Conservation (phyloP, 1,284 basidiomycete species). For the Cerrena zonata region DNA sequence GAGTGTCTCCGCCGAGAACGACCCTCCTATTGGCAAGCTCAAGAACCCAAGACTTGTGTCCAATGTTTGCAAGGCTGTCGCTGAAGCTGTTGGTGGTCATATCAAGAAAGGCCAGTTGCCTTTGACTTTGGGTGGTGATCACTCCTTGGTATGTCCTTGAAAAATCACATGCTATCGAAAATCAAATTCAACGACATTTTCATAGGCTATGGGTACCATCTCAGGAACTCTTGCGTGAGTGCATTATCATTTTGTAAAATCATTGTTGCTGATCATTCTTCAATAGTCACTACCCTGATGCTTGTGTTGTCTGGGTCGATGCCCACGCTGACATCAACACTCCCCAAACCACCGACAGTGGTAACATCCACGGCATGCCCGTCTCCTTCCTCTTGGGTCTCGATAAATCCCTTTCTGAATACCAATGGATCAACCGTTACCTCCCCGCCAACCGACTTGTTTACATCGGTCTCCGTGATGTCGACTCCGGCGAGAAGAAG, state of each 20-base stretch:
- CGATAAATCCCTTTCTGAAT: slow-evolving; percentile 49
- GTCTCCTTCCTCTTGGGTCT: slow-evolving; percentile 89
- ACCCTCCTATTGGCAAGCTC: slow-evolving; percentile 81
- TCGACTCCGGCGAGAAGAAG: slow-evolving; percentile 85
- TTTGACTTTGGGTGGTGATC: slow-evolving; percentile 93
- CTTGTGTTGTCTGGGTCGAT: slow-evolving; percentile 90
- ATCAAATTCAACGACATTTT: neutral
- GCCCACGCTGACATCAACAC: slow-evolving; percentile 96
- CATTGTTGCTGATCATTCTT: neutral
- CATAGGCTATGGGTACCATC: slow-evolving; percentile 86
- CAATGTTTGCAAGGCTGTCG: slow-evolving; percentile 76
- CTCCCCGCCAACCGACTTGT: slow-evolving; percentile 74
- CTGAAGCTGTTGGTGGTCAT: slow-evolving; percentile 71
- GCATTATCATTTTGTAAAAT: neutral
- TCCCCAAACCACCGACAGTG: slow-evolving; percentile 76
- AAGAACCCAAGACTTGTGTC: slow-evolving; percentile 86
- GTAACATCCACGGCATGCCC: slow-evolving; percentile 97
- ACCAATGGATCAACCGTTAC: slow-evolving; percentile 76
- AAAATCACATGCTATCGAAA: slow-evolving; percentile 5
- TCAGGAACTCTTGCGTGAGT: slow-evolving; percentile 72
- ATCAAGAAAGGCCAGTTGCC: slow-evolving; percentile 77
- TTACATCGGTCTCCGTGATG: slow-evolving; percentile 93
- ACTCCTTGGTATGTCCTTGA: slow-evolving; percentile 67
- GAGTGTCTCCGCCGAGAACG: slow-evolving; percentile 59
- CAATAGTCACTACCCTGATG: slow-evolving; percentile 60